Evolutionary conservation across 2,329 filamentous ascomycete genomes (phyloP), one percentile per base, ranked within the genome.

Genomic region (Aspergillus felis): DNA sequence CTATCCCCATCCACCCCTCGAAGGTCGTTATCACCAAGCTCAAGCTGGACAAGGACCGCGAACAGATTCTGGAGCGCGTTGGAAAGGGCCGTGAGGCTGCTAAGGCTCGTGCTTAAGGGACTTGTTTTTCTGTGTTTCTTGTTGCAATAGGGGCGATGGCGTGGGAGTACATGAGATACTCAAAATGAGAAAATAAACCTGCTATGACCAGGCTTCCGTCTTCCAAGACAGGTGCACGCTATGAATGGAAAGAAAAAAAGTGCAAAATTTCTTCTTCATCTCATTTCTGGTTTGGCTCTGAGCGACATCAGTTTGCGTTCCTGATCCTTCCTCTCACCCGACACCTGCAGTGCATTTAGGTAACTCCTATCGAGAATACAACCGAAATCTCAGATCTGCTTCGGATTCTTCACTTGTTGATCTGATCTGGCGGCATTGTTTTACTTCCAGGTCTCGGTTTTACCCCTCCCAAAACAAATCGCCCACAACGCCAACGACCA

Each of bases 21-120:
- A 97, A 97, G 82, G 91, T 96, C 71, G 88, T 96, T 83, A 90
- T 99, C 84, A 96, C 89, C 83, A 97, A 97, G 87, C 87, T 97
- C 80, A 96, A 97, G 90, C 85, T 97, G 82, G 77, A 81, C 67
- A 81, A 81, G 74, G 78, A 81, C 68, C 74, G 78, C 64, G 78
- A 81, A 71, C 72, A 74, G 61, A 77, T 81, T 61, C 70, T 80
- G 50, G 76, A 77, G 67, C 75, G 79, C 65, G 75, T 77, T 51
- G 71, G 66, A 57, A 78, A 81, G 71, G 77, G 78, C 57, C 74
- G 78, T 51, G 55, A 54, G 55, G 47, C 55, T 42, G 46, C 50
- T 38, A 51, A 52, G 38, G 14, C 35, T 54, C 56, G 20, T 55
- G 35, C 56, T 50, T 53, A 52, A 56, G 22, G 42, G 48, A 56